Evolutionary conservation across 306 rosid genomes (phyloP), one percentile per base, ranked within the genome.

Genomic region (Acmispon strigosus): DNA sequence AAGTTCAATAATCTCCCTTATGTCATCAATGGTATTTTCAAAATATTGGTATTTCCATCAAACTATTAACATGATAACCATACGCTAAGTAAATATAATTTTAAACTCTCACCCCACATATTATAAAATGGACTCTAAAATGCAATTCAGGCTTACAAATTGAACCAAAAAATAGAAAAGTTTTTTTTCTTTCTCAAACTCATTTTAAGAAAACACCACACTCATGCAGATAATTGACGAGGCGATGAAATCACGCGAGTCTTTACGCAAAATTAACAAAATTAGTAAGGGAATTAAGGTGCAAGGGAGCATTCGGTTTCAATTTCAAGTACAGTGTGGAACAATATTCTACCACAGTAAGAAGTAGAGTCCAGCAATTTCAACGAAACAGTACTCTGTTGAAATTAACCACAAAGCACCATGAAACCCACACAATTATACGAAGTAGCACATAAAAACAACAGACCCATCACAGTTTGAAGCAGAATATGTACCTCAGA

Each of bases 401-500:
- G 37, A 32, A 32, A 32, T 32, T 32, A 8, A 32, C 37, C 7
- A 32, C 0, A 65, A 12, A 73, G 9, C 14, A 62, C 12, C 47
- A 14, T 12, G 47, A 78, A 81, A 15, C 16, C 59, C 42, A 16
- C 47, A 62, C 57, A 39, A 29, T 27, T 12, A 15, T 45, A 65
- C 39, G 60, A 76, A 72, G 73, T 58, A 45, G n/a, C 37, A 61
- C 15, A 42, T 15, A 12, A 47, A 78, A 49, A 16, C 69, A 78
- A 58, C n/a, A 55, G 62, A 77, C 74, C 73, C 84, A 41, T 80
- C 64, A 70, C 53, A 18, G 68, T 19, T 51, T 15, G 60, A 62
- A 79, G 69, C 24, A 76, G 73, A 68, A 73, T 13, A 10, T 45
- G 66, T 85, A 83, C 89, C 86, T 78, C 47, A 11, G 60, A 83